Evolutionary conservation across 176 grass and related monocot species (phyloP).

Genomic region (Ensete glaucum): DNA sequence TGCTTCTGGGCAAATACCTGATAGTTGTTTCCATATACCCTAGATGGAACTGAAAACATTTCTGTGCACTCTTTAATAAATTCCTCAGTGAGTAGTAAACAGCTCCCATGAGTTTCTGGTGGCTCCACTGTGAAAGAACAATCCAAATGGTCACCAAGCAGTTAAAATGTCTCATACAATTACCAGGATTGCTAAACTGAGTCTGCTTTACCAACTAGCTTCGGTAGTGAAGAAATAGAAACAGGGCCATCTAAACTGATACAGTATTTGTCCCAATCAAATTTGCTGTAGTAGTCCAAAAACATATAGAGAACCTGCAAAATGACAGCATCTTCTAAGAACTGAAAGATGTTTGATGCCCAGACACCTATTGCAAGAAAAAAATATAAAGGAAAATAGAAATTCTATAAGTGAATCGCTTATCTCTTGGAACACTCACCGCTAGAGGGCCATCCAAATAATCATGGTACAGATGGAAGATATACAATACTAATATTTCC

Average conservation of each 20-base stretch:
- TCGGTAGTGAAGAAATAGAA: conserved; percentile 60
- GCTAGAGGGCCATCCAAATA: conserved; percentile 57
- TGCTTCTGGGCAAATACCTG: conserved; percentile 45
- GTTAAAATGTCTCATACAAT: neutral
- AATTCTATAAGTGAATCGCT: neutral
- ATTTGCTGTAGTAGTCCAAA: conserved; percentile 89
- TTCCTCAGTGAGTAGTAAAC: conserved; percentile 38
- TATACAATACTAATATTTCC: conserved; percentile 68
- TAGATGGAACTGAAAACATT: conserved; percentile 33
- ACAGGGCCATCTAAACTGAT: conserved; percentile 66
- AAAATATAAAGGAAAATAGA: neutral
- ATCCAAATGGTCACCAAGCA: conserved; percentile 4
- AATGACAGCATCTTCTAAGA: conserved; percentile 8
- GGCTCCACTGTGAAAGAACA: conserved; percentile 37
- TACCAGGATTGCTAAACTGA: conserved; percentile 4
- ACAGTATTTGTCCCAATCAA: conserved; percentile 84
- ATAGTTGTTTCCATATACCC: conserved; percentile 33
- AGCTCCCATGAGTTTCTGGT: conserved; percentile 33
- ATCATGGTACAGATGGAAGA: conserved; percentile 70
- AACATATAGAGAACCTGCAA: conserved; percentile 87
- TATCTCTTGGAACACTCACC: conserved; percentile 31
- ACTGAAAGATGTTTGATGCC: neutral
- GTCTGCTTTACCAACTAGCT: conserved; percentile 65
- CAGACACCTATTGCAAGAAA: neutral
- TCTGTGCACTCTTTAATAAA: conserved; percentile 49